Conservation (phyloP, 768 basidiomycete genomes). For the Mycena belliarum region DNA sequence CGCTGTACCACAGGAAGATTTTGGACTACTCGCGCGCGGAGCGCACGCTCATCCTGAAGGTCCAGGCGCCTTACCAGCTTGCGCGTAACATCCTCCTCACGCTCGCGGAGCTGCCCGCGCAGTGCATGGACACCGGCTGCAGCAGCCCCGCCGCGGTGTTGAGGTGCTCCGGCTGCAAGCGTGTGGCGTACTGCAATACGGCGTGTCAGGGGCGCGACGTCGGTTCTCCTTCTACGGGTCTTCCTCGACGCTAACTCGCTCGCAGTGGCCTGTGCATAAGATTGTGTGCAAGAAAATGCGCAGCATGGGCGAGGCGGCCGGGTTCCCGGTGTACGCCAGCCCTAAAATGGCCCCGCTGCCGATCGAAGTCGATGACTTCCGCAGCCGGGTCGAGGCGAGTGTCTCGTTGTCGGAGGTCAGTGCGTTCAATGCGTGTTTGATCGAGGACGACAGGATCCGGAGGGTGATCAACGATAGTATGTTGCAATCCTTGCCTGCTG, state of each 20-base stretch:
- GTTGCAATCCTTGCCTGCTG: not conserved
- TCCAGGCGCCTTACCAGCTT: slow-evolving; percentile 13
- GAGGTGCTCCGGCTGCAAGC: slow-evolving; percentile 12
- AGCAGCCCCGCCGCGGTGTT: not conserved
- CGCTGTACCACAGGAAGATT: slow-evolving; percentile 4
- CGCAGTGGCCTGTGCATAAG: slow-evolving; percentile 14
- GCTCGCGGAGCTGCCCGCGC: slow-evolving; percentile 10
- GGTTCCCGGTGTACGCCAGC: slow-evolving; percentile 4
- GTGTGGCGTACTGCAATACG: slow-evolving; percentile 7
- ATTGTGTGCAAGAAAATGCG: slow-evolving; percentile 16
- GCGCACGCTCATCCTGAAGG: not conserved
- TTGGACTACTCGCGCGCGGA: not conserved
- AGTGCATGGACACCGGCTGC: slow-evolving; percentile 10
- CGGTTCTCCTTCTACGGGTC: not conserved
- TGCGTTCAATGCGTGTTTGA: slow-evolving; percentile 5
- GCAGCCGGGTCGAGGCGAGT: not conserved
- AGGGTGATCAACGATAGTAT: slow-evolving; percentile 14
- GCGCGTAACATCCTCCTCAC: slow-evolving; percentile 14
- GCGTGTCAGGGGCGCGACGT: slow-evolving; percentile 11
- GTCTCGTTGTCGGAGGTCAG: not conserved
- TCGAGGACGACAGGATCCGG: slow-evolving; percentile 16
- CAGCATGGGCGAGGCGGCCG: slow-evolving; percentile 8
- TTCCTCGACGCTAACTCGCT: not conserved
- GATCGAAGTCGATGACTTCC: slow-evolving; percentile 1
- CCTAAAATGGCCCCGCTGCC: not conserved